These are phyloP conservation scores for Coemansia sp. DNA, from an alignment of 192 early-diverging fungal genomes.

Conservation along the genomic window DNA sequence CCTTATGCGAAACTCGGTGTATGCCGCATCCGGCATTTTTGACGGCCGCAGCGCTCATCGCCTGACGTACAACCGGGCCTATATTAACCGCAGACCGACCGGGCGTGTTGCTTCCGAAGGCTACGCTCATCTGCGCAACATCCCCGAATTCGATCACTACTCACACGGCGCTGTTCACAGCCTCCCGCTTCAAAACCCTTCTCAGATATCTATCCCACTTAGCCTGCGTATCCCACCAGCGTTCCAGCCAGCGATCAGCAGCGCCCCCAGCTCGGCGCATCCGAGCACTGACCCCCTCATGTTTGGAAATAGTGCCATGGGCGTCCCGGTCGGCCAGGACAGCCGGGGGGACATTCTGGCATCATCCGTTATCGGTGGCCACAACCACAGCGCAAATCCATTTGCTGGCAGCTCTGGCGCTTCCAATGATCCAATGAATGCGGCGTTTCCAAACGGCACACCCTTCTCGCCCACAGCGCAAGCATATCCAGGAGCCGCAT, in stretches of 20 bases:
- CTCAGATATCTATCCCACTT: slow-evolving; percentile 43
- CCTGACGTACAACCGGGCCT: slow-evolving; percentile 37
- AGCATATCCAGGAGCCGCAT: neutral
- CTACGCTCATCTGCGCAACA: slow-evolving; percentile 28
- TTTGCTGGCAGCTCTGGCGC: neutral
- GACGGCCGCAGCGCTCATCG: slow-evolving; percentile 24
- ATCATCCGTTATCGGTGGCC: neutral
- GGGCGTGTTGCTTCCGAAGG: slow-evolving; percentile 43
- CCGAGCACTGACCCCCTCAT: slow-evolving; percentile 4
- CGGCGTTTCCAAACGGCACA: neutral
- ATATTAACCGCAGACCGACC: slow-evolving; percentile 31
- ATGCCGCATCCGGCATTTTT: slow-evolving; percentile 7
- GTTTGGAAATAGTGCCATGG: slow-evolving; percentile 39
- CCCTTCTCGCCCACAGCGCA: neutral
- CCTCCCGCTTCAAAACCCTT: slow-evolving; percentile 41
- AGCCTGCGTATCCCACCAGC: slow-evolving; percentile 17
- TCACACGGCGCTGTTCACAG: slow-evolving; percentile 22
- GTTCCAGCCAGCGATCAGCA: slow-evolving; percentile 6
- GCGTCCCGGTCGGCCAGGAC: slow-evolving; percentile 23
- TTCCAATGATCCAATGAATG: neutral
- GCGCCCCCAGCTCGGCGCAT: slow-evolving; percentile 1
- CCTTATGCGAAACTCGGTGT: slow-evolving; percentile 12
- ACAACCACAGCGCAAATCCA: neutral
- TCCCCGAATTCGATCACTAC: slow-evolving; percentile 26
- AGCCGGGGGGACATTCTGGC: neutral